Percentiles rank a stretch among this genome's conserved stretches.
These are phyloP conservation scores for Fusarium nisikadoi DNA, from an alignment of 2,329 filamentous ascomycete species.

Conservation along the genomic window DNA sequence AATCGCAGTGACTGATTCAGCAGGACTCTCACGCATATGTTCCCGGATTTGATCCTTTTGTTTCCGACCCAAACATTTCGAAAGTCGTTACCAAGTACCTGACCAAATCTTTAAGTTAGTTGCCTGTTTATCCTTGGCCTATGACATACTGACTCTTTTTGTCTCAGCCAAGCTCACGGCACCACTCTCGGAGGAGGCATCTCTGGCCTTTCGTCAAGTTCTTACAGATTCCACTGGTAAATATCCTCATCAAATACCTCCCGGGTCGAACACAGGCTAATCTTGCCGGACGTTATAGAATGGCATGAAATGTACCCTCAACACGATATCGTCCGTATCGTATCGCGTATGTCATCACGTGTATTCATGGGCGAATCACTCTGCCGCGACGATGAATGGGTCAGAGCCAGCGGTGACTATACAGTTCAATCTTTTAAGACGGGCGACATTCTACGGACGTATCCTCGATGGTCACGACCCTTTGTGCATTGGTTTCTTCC, in stretches of 20 bases:
- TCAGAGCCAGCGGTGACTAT: conserved; percentile 58
- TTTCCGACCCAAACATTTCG: fast-evolving
- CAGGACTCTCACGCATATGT: conserved; percentile 9
- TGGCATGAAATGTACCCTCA: background rate
- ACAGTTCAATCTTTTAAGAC: conserved; percentile 53
- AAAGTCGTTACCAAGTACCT: conserved; percentile 2
- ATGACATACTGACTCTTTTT: background rate
- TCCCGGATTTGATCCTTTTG: background rate
- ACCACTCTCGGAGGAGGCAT: background rate
- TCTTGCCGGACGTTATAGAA: background rate
- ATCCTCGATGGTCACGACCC: conserved; percentile 58
- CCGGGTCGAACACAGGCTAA: background rate
- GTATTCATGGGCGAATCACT: conserved; percentile 54
- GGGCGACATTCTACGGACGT: conserved; percentile 48
- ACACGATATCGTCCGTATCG: background rate
- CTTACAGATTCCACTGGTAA: background rate
- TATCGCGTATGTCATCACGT: conserved; percentile 41
- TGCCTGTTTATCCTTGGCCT: fast-evolving
- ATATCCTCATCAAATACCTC: fast-evolving
- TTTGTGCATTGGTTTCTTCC: conserved; percentile 58
- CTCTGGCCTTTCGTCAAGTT: background rate
- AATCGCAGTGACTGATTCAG: background rate
- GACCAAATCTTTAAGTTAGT: background rate
- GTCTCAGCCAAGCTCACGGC: background rate
- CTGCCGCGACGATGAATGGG: conserved; percentile 57